A percentile compares a stretch with the other conserved stretches of the same genome.
Conservation (phyloP, 495 filamentous ascomycete species). For the Trichoderma reesei region DNA sequence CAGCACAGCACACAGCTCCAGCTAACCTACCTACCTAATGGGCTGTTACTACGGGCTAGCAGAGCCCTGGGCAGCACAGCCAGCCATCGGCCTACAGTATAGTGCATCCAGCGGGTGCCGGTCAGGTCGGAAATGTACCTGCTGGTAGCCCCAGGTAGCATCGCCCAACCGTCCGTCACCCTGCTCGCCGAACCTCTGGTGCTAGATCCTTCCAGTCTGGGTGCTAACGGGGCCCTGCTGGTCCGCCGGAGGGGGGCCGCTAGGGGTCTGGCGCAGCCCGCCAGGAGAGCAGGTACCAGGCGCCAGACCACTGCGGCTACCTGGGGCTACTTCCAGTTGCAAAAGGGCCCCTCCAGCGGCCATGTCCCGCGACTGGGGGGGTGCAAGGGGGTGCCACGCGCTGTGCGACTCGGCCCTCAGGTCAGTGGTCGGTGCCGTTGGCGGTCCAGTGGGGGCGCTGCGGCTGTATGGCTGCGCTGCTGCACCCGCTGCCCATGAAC, state of each 20-base stretch:
- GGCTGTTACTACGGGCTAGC: too few relatives aligned
- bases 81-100: too few relatives aligned
- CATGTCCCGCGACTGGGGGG: conserved; percentile 5
- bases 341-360: conserved; percentile 6
- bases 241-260: background rate
- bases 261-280: background rate
- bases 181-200: conserved; percentile 1
- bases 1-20: too few relatives aligned
- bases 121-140: too few relatives aligned
- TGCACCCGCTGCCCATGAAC: too few relatives aligned
- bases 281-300: background rate
- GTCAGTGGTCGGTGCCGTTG: background rate
- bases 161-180: too few relatives aligned
- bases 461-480: background rate
- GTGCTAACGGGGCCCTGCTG: background rate
- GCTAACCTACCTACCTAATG: too few relatives aligned
- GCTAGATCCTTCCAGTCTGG: conserved; percentile 7
- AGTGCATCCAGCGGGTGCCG: too few relatives aligned
- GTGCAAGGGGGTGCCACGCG: conserved; percentile 1
- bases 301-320: background rate
- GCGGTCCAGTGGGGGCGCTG: background rate
- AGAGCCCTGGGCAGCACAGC: too few relatives aligned
- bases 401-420: background rate
- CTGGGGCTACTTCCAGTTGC: background rate
- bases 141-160: too few relatives aligned